Conservation (phyloP, 2,329 filamentous ascomycete genomes). For the Phoma sp. region DNA sequence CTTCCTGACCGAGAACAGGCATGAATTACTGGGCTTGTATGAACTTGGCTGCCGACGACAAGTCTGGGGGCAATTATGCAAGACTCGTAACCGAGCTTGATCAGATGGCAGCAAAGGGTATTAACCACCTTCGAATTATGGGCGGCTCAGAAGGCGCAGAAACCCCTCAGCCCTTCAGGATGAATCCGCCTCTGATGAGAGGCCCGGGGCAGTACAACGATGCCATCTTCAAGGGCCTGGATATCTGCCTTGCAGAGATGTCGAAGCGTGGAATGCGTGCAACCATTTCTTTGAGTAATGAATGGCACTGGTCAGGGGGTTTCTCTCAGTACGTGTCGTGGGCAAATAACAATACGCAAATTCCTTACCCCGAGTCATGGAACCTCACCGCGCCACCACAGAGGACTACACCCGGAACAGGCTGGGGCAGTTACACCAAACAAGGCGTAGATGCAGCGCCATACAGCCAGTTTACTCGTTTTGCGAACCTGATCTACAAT, state of each 20-base stretch:
- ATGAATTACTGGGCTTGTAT: constrained; percentile 54
- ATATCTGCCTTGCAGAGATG: constrained; percentile 51
- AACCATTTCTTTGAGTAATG: constrained; percentile 50
- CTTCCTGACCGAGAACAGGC: constrained; percentile 25
- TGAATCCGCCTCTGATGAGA: constrained; percentile 48
- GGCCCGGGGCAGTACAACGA: constrained; percentile 51
- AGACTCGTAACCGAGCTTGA: constrained; percentile 50
- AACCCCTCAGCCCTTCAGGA: constrained; percentile 50
- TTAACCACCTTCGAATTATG: constrained; percentile 53
- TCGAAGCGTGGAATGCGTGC: constrained; percentile 50
- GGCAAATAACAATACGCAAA: constrained; percentile 45
- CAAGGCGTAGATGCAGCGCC: constrained; percentile 43
- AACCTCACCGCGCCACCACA: constrained; percentile 49
- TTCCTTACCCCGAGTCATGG: constrained; percentile 50
- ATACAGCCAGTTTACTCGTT: constrained; percentile 38
- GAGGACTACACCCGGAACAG: constrained; percentile 41
- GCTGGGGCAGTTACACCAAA: constrained; percentile 52
- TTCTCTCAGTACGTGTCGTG: constrained; percentile 51
- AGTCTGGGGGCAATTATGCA: constrained; percentile 47
- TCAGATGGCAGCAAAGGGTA: constrained; percentile 50
- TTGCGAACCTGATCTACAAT: constrained; percentile 49
- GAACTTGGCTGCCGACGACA: constrained; percentile 48
- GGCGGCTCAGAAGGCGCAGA: constrained; percentile 50
- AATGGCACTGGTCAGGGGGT: constrained; percentile 53
- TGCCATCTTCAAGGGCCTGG: constrained; percentile 47